Evolutionary conservation across 2,329 filamentous ascomycete genomes (phyloP).

Genomic region (Sclerotinia nivalis): DNA sequence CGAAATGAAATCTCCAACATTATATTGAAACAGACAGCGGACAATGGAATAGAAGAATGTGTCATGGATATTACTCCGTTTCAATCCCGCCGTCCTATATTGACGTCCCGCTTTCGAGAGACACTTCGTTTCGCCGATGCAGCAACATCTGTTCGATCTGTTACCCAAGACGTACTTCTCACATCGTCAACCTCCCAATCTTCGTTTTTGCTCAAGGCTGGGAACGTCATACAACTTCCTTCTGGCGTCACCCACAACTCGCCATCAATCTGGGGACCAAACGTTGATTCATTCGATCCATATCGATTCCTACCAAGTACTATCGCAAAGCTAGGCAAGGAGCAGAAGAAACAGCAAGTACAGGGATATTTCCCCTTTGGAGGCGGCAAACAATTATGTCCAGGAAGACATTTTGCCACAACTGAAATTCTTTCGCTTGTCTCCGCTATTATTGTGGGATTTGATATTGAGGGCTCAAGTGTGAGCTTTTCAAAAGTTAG

Average conservation of each 20-base stretch:
- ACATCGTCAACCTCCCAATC: constrained; percentile 36
- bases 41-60: constrained; percentile 24
- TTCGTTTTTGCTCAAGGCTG: constrained; percentile 48
- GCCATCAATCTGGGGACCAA: constrained; percentile 47
- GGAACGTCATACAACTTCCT: constrained; percentile 48
- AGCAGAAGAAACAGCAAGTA: constrained; percentile 28
- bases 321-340: constrained; percentile 28
- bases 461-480: constrained; percentile 29
- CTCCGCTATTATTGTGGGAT: constrained; percentile 40
- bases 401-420: constrained; percentile 45
- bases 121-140: constrained; percentile 47
- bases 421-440: constrained; percentile 44
- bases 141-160: constrained; percentile 44
- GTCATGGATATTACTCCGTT: constrained; percentile 38
- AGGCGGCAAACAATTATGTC: constrained; percentile 46
- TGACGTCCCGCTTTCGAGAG: constrained; percentile 50
- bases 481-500: constrained; percentile 33
- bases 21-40: constrained; percentile 2
- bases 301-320: constrained; percentile 44
- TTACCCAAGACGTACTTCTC: constrained; percentile 47
- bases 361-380: constrained; percentile 45
- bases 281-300: constrained; percentile 47
- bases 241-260: constrained; percentile 48
- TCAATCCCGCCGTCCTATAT: constrained; percentile 45
- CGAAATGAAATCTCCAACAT: constrained; percentile 40